A percentile compares a stretch with the other conserved stretches of the same genome.
phyloP scores from a whole-genome alignment of 345 rosid genomes.

The Salix koriyanagi region DNA sequence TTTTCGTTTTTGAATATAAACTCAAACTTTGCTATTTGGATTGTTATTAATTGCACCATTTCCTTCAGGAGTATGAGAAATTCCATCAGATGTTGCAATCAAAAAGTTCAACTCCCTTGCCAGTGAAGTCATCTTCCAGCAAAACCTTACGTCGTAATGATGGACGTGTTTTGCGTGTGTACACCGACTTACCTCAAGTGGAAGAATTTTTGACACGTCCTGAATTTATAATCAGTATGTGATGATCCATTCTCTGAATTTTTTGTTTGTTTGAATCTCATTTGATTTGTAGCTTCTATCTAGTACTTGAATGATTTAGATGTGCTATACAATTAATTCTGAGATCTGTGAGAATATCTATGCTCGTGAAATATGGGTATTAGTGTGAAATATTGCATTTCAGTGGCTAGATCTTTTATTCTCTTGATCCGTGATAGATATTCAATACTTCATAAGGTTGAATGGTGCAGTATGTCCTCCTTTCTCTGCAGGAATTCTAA shows the following conservation, averaged over 20 bases:
- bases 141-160: slow-evolving; percentile 37
- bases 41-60: slow-evolving; percentile 16
- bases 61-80: slow-evolving; percentile 66
- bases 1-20: slow-evolving; percentile 7
- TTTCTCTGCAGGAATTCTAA: neutral
- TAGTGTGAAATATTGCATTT: neutral
- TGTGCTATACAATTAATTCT: neutral
- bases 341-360: neutral
- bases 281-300: neutral
- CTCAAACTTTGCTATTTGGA: neutral
- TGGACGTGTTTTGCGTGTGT: slow-evolving; percentile 52
- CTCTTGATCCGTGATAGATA: neutral
- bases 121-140: slow-evolving; percentile 31
- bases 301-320: neutral
- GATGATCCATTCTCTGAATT: neutral
- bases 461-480: neutral
- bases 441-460: neutral
- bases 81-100: slow-evolving; percentile 39
- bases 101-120: slow-evolving; percentile 32
- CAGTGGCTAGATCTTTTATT: neutral
- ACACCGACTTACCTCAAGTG: slow-evolving; percentile 88
- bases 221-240: slow-evolving; percentile 79
- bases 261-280: neutral
- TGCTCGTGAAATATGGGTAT: neutral
- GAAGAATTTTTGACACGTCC: slow-evolving; percentile 78